Evolutionary conservation across 129 eudicot species (phyloP).

Genomic region (Apium graveolens): DNA sequence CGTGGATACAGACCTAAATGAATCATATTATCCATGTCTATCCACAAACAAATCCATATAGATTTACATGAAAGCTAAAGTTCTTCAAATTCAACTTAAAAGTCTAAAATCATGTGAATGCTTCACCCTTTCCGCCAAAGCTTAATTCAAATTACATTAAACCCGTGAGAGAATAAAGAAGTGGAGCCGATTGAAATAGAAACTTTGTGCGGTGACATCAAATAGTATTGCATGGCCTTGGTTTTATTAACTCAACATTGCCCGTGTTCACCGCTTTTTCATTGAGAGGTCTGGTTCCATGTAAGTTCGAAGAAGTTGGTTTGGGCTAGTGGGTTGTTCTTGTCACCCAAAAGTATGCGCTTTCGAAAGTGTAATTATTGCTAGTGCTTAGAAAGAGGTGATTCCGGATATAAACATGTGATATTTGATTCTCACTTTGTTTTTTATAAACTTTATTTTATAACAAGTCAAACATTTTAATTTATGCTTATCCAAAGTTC

Average conservation of each 20-base stretch:
- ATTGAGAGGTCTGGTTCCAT: background rate
- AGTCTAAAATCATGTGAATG: conserved; percentile 16
- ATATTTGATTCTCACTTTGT: conserved; percentile 17
- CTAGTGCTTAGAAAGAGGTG: background rate
- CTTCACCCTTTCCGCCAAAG: background rate
- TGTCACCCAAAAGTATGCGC: background rate
- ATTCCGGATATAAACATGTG: conserved; percentile 16
- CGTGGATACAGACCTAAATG: background rate
- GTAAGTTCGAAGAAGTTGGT: background rate
- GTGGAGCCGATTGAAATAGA: background rate
- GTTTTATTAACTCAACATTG: background rate
- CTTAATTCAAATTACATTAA: background rate
- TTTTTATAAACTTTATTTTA: background rate
- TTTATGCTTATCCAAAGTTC: background rate
- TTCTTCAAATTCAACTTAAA: background rate
- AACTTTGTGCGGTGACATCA: background rate
- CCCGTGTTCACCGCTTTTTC: conserved; percentile 7
- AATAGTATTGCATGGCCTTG: background rate
- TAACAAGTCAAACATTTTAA: background rate
- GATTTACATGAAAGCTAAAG: background rate
- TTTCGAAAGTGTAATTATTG: conserved; percentile 3
- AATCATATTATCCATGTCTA: background rate
- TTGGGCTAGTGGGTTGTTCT: background rate
- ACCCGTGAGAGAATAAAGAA: conserved; percentile 15
- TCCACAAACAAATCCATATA: conserved; percentile 15